These are phyloP conservation scores for Boletellus sp. DNA, from an alignment of 1,284 basidiomycete genomes.

Conservation along the genomic window DNA sequence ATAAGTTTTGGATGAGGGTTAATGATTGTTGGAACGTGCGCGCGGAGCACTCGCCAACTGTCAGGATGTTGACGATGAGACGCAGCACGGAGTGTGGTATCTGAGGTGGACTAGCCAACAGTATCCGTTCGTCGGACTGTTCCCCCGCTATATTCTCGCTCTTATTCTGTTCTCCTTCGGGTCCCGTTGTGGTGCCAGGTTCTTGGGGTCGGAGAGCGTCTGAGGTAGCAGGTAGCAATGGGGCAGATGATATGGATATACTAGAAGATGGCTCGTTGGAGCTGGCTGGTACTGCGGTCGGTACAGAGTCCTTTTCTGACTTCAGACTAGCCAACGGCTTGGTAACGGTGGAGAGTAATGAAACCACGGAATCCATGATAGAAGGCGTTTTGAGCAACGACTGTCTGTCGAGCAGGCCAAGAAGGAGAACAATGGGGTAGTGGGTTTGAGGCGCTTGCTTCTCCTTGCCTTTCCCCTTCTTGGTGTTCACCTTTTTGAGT, in stretches of 20 bases:
- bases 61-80: slow-evolving; percentile 91
- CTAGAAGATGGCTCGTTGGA: slow-evolving; percentile 16
- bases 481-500: slow-evolving; percentile 61
- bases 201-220: slow-evolving; percentile 18
- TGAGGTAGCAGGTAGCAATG: slow-evolving; percentile 5
- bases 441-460: slow-evolving; percentile 77
- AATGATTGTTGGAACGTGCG: slow-evolving; percentile 90
- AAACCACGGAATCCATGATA: slow-evolving; percentile 89
- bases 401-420: slow-evolving; percentile 83
- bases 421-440: slow-evolving; percentile 85
- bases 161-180: slow-evolving; percentile 31
- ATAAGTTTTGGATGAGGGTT: slow-evolving; percentile 85
- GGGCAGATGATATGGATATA: slow-evolving; percentile 3
- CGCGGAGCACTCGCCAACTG: slow-evolving; percentile 91
- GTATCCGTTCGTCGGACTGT: slow-evolving; percentile 55
- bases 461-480: slow-evolving; percentile 93
- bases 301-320: slow-evolving; percentile 39
- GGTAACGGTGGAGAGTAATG: slow-evolving; percentile 82
- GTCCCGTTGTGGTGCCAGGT: slow-evolving; percentile 2
- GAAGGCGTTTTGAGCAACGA: slow-evolving; percentile 81
- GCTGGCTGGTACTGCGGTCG: slow-evolving; percentile 20
- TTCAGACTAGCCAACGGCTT: slow-evolving; percentile 70
- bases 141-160: slow-evolving; percentile 32
- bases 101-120: slow-evolving; percentile 72
- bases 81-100: slow-evolving; percentile 80